Percentiles rank a stretch among this genome's conserved stretches.
phyloP scores from a whole-genome alignment of 257 asterid species.

The Ocimum tenuiflorum region DNA sequence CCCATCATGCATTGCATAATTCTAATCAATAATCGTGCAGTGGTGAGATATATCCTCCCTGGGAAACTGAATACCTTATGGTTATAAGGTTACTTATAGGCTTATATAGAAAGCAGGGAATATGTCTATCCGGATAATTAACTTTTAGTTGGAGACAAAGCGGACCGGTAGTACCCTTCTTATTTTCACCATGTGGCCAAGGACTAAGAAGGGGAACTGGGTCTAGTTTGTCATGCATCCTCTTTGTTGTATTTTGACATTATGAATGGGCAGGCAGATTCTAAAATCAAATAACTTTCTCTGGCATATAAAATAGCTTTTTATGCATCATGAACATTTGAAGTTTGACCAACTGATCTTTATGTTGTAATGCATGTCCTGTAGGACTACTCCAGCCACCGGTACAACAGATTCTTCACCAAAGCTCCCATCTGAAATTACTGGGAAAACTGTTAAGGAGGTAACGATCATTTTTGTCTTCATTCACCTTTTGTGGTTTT shows the following conservation, averaged over 20 bases:
- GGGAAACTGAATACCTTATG: too few species aligned
- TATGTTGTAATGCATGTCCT: constrained; percentile 24
- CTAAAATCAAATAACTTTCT: background rate
- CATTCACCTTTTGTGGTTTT: background rate
- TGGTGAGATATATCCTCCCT: too few species aligned
- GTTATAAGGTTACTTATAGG: background rate
- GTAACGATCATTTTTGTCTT: constrained; percentile 26
- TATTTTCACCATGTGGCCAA: background rate
- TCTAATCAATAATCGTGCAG: too few species aligned
- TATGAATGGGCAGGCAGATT: background rate
- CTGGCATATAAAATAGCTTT: background rate
- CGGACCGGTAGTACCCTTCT: background rate
- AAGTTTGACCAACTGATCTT: constrained; percentile 17
- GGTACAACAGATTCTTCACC: too few species aligned
- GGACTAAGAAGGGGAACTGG: background rate
- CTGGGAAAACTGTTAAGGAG: constrained; percentile 95
- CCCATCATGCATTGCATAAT: background rate
- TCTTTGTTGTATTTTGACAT: background rate
- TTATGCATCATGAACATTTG: background rate
- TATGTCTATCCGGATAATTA: background rate
- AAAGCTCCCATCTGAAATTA: constrained; percentile 85
- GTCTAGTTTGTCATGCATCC: background rate
- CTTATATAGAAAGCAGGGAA: background rate
- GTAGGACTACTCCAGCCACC: constrained; percentile 58
- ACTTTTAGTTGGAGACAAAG: background rate